These are phyloP conservation scores for Podospora appendiculata DNA, from an alignment of 495 filamentous ascomycete species.

Conservation along the genomic window DNA sequence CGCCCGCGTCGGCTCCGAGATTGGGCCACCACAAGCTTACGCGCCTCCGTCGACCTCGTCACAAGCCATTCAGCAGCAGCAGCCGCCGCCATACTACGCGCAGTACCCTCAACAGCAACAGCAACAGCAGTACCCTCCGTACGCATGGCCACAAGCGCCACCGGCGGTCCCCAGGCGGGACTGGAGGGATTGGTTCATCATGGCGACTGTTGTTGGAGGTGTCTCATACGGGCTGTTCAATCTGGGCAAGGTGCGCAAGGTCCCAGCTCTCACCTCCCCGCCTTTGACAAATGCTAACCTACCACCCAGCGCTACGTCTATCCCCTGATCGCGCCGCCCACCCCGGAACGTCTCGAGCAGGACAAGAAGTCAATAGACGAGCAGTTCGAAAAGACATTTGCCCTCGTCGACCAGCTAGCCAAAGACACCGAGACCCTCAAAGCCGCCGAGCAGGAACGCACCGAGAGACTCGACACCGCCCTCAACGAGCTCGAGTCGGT, in stretches of 20 bases:
- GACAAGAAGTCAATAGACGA: slow-evolving; percentile 90
- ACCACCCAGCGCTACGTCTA: slow-evolving; percentile 70
- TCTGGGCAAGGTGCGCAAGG: slow-evolving; percentile 60
- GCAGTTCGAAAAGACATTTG: slow-evolving; percentile 84
- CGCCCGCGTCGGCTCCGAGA: slow-evolving; percentile 55
- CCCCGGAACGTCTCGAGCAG: slow-evolving; percentile 81
- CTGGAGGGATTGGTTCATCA: slow-evolving; percentile 98
- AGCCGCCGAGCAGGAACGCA: slow-evolving; percentile 72
- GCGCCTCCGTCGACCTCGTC: slow-evolving; percentile 31
- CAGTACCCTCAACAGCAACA: slow-evolving; percentile 38
- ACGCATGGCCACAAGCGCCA: slow-evolving; percentile 54
- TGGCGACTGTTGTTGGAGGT: slow-evolving; percentile 85
- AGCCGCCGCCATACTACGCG: slow-evolving; percentile 58
- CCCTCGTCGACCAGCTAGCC: slow-evolving; percentile 81
- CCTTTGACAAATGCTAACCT: slow-evolving; percentile 8
- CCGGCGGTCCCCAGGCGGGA: slow-evolving; percentile 69
- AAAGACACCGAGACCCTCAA: slow-evolving; percentile 87
- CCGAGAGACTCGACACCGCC: slow-evolving; percentile 74
- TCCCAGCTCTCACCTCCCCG: no score
- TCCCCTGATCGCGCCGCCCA: slow-evolving; percentile 87
- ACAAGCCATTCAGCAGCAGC: slow-evolving; percentile 36
- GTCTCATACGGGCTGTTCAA: slow-evolving; percentile 82
- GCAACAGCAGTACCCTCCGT: slow-evolving; percentile 46
- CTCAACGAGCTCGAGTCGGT: slow-evolving; percentile 78
- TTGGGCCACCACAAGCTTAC: slow-evolving; percentile 44